Evolutionary conservation across 2,329 filamentous ascomycete species (phyloP), one percentile per base, ranked within the genome.

Genomic region (Colletotrichum horii): DNA sequence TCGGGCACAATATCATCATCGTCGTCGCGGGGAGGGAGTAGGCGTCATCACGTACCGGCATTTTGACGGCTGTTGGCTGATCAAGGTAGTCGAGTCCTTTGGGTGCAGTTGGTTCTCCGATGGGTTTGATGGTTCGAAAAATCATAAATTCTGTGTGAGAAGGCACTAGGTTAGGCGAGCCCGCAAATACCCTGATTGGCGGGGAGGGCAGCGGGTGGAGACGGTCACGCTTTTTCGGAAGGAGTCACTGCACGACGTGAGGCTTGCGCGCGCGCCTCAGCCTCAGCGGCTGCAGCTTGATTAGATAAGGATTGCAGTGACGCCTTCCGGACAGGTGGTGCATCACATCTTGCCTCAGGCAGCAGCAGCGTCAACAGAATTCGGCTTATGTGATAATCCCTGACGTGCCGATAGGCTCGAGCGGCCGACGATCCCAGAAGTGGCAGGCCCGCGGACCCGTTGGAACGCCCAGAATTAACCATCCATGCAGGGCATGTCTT

Each of bases 41-140:
- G n/a, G 38, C 26, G 64, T 76, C 72, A 70, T 66, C 60, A 85
- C 84, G 76, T 85, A 85, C 84, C 83, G 84, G 84, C 84, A 85
- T 85, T 79, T 83, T 85, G 84, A 84, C 83, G 81, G 83, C 80
- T 83, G 79, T 77, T 82, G 72, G 81, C 78, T 80, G 80, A 78
- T 82, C 80, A 69, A 78, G 83, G 82, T 83, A 56, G 83, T 84
- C 83, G 82, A 84, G 82, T 78, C 78, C 78, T 79, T 77, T 66
- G 66, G 61, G 52, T 75, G 74, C 65, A 76, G 74, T 71, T 74
- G 58, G 70, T 76, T 65, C 74, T 74, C 71, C 66, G 74, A 61
- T 74, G 52, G 66, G 61, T 55, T 22, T 76, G 66, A 58, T n/a
- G 32, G 24, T 64, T 69, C 64, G 26, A 48, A 61, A 74, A 72